A percentile compares a stretch with the other conserved stretches of the same genome.
These are phyloP conservation scores for Mortierella sp. DNA, from an alignment of 371 early-diverging fungal species.

Conservation along the genomic window DNA sequence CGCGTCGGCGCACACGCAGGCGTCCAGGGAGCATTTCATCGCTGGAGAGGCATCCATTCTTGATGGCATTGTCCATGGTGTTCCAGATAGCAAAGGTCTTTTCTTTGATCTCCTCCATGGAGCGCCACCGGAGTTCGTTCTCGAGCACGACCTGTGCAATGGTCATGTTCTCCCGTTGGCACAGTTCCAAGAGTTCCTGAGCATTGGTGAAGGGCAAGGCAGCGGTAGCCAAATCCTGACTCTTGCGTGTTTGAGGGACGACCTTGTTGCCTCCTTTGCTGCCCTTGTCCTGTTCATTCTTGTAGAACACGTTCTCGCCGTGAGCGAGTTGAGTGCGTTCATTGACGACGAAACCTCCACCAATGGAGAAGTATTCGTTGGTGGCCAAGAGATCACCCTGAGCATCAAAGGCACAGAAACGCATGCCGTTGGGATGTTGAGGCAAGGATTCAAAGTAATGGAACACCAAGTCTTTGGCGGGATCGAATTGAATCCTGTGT, in stretches of 20 bases:
- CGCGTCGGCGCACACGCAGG: constrained; percentile 87
- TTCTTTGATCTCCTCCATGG: constrained; percentile 78
- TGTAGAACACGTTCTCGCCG: constrained; percentile 90
- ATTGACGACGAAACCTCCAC: constrained; percentile 96
- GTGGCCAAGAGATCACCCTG: constrained; percentile 86
- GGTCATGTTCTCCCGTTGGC: constrained; percentile 83
- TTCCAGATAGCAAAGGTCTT: constrained; percentile 88
- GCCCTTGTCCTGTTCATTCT: constrained; percentile 59
- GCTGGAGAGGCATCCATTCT: constrained; percentile 71
- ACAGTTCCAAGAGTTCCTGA: constrained; percentile 80
- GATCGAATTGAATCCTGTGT: constrained; percentile 83
- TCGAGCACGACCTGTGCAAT: constrained; percentile 96
- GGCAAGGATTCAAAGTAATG: constrained; percentile 88
- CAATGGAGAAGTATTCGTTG: constrained; percentile 95
- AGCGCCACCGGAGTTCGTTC: constrained; percentile 93
- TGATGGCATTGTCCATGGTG: constrained; percentile 94
- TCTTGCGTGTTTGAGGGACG: constrained; percentile 59
- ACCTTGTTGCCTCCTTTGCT: constrained; percentile 48
- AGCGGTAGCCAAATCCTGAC: constrained; percentile 82
- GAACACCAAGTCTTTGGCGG: constrained; percentile 85
- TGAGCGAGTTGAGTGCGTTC: constrained; percentile 85
- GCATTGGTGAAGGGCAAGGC: constrained; percentile 90
- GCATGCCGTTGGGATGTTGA: constrained; percentile 96
- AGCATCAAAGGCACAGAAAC: constrained; percentile 87
- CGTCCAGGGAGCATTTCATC: constrained; percentile 81